Evolutionary conservation across 2,329 filamentous ascomycete genomes (phyloP).

Genomic region (Ciborinia camelliae): DNA sequence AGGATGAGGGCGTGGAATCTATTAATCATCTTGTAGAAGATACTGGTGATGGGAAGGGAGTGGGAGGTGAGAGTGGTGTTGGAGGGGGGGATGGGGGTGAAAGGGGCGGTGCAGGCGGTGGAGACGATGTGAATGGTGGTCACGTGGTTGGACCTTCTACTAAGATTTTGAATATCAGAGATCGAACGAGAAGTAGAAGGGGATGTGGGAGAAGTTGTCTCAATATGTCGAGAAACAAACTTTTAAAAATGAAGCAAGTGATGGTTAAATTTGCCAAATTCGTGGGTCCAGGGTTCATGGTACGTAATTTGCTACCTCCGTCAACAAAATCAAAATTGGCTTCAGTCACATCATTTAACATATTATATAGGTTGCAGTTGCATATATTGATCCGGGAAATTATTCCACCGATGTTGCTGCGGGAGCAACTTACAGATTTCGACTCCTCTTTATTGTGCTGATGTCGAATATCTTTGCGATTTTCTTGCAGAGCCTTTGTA

Average conservation of each 20-base stretch:
- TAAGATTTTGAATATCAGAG: slow-evolving; percentile 2
- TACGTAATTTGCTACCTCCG: slow-evolving; percentile 17
- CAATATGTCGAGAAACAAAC: slow-evolving; percentile 12
- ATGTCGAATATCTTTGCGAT: slow-evolving; percentile 58
- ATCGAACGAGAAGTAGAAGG: slow-evolving; percentile 8
- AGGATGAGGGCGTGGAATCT: slow-evolving; percentile 37
- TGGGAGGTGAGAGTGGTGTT: slow-evolving; percentile 6
- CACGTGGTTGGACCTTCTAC: slow-evolving; percentile 19
- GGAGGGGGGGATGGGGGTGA: slow-evolving; percentile 8
- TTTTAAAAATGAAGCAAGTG: slow-evolving; percentile 25
- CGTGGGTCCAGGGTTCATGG: slow-evolving; percentile 48
- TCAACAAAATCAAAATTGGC: background rate
- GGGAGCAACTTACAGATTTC: slow-evolving; percentile 51
- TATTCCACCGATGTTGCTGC: slow-evolving; percentile 57
- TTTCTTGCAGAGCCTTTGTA: slow-evolving; percentile 54
- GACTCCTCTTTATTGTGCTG: slow-evolving; percentile 53
- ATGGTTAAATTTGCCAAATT: slow-evolving; percentile 45
- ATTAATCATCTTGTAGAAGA: slow-evolving; percentile 23
- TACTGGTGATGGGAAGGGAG: slow-evolving; percentile 9
- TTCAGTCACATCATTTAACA: background rate
- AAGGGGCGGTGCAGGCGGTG: slow-evolving; percentile 19
- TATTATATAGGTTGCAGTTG: slow-evolving; percentile 36
- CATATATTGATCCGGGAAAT: slow-evolving; percentile 47
- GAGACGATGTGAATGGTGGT: slow-evolving; percentile 17
- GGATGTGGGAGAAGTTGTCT: slow-evolving; percentile 15